Evolutionary conservation across 1,139 yeast species (phyloP).

Genomic region (Taphrina communis): DNA sequence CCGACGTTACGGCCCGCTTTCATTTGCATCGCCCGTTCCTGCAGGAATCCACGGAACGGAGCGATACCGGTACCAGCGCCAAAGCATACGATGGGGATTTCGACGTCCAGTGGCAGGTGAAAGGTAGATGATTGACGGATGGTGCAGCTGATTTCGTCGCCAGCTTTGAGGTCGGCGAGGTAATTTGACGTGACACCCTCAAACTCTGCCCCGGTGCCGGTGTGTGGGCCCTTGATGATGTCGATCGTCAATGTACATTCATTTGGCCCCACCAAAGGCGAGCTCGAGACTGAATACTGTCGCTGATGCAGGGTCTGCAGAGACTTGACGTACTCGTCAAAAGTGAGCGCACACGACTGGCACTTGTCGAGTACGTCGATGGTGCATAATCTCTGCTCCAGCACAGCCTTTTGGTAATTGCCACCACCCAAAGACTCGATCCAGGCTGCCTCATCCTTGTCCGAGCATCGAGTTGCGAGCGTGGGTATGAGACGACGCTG

Average conservation of each 20-base stretch:
- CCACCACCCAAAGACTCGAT: slow-evolving; percentile 38
- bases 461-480: slow-evolving; percentile 18
- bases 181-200: slow-evolving; percentile 37
- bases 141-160: slow-evolving; percentile 37
- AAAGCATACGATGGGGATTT: slow-evolving; percentile 36
- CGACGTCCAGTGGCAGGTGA: slow-evolving; percentile 31
- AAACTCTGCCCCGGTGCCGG: slow-evolving; percentile 29
- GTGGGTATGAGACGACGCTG: slow-evolving; percentile 22
- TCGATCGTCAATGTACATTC: slow-evolving; percentile 34
- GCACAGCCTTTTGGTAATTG: slow-evolving; percentile 28
- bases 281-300: slow-evolving; percentile 40
- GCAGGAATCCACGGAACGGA: slow-evolving; percentile 92
- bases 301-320: slow-evolving; percentile 35
- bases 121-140: slow-evolving; percentile 36
- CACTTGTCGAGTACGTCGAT: slow-evolving; percentile 38
- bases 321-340: slow-evolving; percentile 28
- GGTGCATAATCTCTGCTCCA: slow-evolving; percentile 31
- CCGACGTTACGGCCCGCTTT: slow-evolving; percentile 66
- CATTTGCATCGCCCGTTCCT: slow-evolving; percentile 73
- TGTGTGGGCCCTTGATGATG: slow-evolving; percentile 27
- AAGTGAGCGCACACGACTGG: slow-evolving; percentile 26
- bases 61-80: slow-evolving; percentile 78
- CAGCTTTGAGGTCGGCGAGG: slow-evolving; percentile 29
- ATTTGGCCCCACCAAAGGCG: slow-evolving; percentile 34
- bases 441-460: slow-evolving; percentile 18